Base-by-base conservation (phyloP, 352 stramenopile species). In the Globisporangium lucens region DNA sequence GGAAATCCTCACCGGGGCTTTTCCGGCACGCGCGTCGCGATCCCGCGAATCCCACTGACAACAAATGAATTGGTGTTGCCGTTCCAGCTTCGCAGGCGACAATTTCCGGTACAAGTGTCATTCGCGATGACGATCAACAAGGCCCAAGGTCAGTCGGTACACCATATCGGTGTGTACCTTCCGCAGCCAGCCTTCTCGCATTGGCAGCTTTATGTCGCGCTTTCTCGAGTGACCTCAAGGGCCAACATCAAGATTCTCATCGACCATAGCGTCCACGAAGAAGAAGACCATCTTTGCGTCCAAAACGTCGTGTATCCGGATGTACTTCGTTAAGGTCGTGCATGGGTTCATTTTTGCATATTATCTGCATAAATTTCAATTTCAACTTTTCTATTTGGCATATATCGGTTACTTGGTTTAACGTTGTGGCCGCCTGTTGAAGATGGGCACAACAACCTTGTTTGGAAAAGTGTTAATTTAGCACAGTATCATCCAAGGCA, bases 41-140 rank as follows among this genome's bases (percentile, higher is more conserved):
- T 75, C 47, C 70, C 66, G 3, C 43, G 60, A 0, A 74, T 77
- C 15, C 72, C 56, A 60, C 71, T 51, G 64, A 43, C 35, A 29
- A 73, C 20, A 58, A 72, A 61, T 7, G 60, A 27, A 6, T 29
- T 24, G 0, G 55, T 70, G 0, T 74, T 77, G 20, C 68, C 66
- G 0, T 82, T 76, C 29, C 66, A 47, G 0, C 56, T 82, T 27
- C 38, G 56, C 13, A 43, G 61, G 0, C 72, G 67, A 6, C 73
- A 78, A 56, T 79, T 82, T 20, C 69, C 70, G 0, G 60, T 83
- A 0, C 24, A 72, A n/a, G 41, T 68, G 15, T 63, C 72, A 0
- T 80, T 77, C 27, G 69, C 67, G 0, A 80, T 80, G 74, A 77
- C 72, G 0, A 78, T 79, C 46, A 79, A 77, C 66, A 80, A 83